Base-by-base conservation (phyloP, 257 asterid genomes). In the Solanum tarijense region DNA sequence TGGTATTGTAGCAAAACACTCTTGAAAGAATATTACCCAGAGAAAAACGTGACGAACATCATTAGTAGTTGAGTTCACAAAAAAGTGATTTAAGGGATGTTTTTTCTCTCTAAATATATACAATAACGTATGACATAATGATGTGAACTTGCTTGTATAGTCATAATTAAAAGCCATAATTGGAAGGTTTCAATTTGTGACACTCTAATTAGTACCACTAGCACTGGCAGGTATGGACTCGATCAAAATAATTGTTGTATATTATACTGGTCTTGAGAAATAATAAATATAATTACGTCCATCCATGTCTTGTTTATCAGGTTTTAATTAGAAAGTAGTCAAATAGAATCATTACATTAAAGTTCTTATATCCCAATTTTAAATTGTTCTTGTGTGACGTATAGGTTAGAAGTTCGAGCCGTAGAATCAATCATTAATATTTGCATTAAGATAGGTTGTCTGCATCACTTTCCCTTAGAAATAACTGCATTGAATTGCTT, bases 361-460 rank as follows among this genome's bases (percentile, higher is more conserved):
- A 79, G 23, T 79, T n/a, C 12, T n/a, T 60, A 60, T 60, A 60
- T 3, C 3, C 29, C 14, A 60, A 60, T 8, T 55, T 55, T 20
- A 55, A 9, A 2, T 60, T 23, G 3, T 60, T 60, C 27, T 10
- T 21, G 6, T 21, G 13, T 23, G 13, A 60, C 0, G 2, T 76
- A n/a, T 65, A 4, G 16, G 18, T 65, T 3, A 65, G 1, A 10
- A 65, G 32, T 9, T 65, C 0, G 8, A 65, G 4, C 8, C 2
- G 14, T n/a, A 25, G 7, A 11, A 65, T 5, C 32, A 65, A 65
- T 65, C 32, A 65, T 65, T 65, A 10, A 18, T 55, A 18, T 18
- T 18, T 55, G 0, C 0, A 55, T 18, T 10, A 55, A 55, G 65
- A 0, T 18, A 55, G 10, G 0, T 55, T 6, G n/a, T 6, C 1